A percentile compares a stretch with the other conserved stretches of the same genome.
phyloP scores from a whole-genome alignment of 306 rosid genomes.

The Prunus mongolica region DNA sequence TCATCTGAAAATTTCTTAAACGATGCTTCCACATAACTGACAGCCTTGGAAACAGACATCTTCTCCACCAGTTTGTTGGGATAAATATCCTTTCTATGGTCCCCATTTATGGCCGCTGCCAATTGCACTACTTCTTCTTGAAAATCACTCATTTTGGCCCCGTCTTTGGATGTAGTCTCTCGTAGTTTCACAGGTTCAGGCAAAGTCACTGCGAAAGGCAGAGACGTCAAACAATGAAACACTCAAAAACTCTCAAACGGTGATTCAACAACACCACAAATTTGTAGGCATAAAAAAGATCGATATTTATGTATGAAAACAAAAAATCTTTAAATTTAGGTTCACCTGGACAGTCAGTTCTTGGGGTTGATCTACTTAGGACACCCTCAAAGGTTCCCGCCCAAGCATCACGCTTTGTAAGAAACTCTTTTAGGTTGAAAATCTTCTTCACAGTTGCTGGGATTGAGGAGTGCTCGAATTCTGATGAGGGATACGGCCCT shows the following conservation, averaged over 20 bases:
- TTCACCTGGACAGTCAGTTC: conserved; percentile 50
- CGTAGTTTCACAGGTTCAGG: conserved; percentile 42
- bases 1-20: conserved; percentile 41
- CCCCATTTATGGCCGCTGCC: conserved; percentile 67
- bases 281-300: too few species aligned
- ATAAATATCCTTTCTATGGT: conserved; percentile 39
- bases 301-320: too few species aligned
- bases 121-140: conserved; percentile 62
- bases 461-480: conserved; percentile 66
- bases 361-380: conserved; percentile 31
- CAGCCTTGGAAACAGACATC: conserved; percentile 43
- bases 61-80: conserved; percentile 52
- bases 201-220: conserved; percentile 35
- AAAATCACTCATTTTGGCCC: conserved; percentile 41
- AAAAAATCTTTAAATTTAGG: too few species aligned
- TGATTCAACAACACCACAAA: too few species aligned
- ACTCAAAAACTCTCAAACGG: too few species aligned
- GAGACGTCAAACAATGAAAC: too few species aligned
- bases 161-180: conserved; percentile 38
- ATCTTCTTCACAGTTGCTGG: conserved; percentile 62
- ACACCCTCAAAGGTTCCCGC: conserved; percentile 44
- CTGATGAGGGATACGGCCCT: conserved; percentile 58
- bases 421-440: conserved; percentile 48
- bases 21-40: conserved; percentile 40
- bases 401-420: conserved; percentile 57